Percentiles rank a stretch among this genome's conserved stretches.
These are phyloP conservation scores for Edaphochlamys debaryana DNA, from an alignment of 139 green algal genomes.

Conservation along the genomic window DNA sequence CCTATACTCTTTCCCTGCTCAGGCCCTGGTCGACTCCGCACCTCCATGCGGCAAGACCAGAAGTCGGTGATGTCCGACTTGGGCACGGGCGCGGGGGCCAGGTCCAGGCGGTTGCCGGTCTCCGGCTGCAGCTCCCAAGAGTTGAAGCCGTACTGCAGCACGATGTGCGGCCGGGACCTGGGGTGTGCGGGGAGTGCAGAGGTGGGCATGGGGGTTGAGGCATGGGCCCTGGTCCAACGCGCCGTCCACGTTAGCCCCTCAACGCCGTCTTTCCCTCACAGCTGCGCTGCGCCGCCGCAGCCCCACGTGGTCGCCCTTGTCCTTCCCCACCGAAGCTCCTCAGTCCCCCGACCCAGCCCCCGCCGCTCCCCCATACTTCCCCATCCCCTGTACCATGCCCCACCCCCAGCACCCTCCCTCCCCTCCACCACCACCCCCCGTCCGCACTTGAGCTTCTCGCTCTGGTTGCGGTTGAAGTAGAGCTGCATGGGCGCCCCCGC, in stretches of 20 bases:
- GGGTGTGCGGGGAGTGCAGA: background rate
- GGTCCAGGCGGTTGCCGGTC: conserved; percentile 47
- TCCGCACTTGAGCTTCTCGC: conserved; percentile 65
- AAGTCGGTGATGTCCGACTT: conserved; percentile 65
- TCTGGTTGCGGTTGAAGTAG: conserved; percentile 78
- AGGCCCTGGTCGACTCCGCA: background rate
- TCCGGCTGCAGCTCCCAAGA: conserved; percentile 73
- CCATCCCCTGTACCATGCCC: too few species aligned
- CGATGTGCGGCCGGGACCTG: conserved; percentile 59
- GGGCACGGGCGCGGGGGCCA: conserved; percentile 58
- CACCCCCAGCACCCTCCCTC: too few species aligned
- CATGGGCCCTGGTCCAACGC: too few species aligned
- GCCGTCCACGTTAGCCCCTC: too few species aligned
- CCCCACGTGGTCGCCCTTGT: too few species aligned
- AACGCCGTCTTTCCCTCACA: too few species aligned
- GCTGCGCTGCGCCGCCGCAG: too few species aligned
- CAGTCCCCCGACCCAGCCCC: too few species aligned
- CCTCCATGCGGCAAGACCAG: conserved; percentile 48
- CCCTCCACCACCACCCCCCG: background rate
- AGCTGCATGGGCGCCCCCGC: conserved; percentile 68
- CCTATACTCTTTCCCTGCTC: background rate
- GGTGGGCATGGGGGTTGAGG: background rate
- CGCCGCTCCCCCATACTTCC: too few species aligned
- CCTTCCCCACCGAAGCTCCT: too few species aligned
- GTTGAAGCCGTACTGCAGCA: conserved; percentile 77